Percentiles rank a stretch among this genome's conserved stretches.
Evolutionary conservation across 768 basidiomycete species (phyloP).

Genomic region (Hortiboletus campestris): DNA sequence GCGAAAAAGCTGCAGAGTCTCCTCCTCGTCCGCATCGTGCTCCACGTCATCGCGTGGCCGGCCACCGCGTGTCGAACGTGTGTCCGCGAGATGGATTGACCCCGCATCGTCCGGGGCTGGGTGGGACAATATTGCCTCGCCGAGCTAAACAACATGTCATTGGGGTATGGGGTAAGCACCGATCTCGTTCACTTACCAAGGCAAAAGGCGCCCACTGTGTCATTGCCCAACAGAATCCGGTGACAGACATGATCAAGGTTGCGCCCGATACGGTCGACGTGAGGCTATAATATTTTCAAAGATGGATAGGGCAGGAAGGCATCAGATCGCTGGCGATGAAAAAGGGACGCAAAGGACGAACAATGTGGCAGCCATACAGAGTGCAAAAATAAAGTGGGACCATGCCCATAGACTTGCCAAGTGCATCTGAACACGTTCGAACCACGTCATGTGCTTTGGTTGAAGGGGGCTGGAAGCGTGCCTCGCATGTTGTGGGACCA

Average conservation of each 20-base stretch:
- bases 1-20: slow-evolving; percentile 21
- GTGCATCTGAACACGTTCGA: slow-evolving; percentile 52
- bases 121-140: slow-evolving; percentile 79
- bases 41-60: slow-evolving; percentile 14
- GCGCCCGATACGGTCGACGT: slow-evolving; percentile 68
- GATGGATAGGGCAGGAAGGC: slow-evolving; percentile 2
- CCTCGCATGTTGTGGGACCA: slow-evolving; percentile 27
- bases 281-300: slow-evolving; percentile 47
- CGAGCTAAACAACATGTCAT: slow-evolving; percentile 50
- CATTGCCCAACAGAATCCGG: slow-evolving; percentile 92
- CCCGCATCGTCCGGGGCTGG: slow-evolving; percentile 37
- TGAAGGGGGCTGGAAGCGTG: slow-evolving; percentile 16
- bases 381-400: slow-evolving; percentile 70
- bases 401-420: slow-evolving; percentile 75
- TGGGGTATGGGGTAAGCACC: slow-evolving; percentile 8
- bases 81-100: slow-evolving; percentile 41
- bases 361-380: slow-evolving; percentile 82
- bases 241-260: slow-evolving; percentile 70
- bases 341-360: slow-evolving; percentile 41
- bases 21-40: slow-evolving; percentile 27
- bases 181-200: slow-evolving; percentile 49
- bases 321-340: slow-evolving; percentile 17
- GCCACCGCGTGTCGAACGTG: slow-evolving; percentile 22
- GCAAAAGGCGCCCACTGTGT: slow-evolving; percentile 93
- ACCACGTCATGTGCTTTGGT: slow-evolving; percentile 26